Evolutionary conservation across 768 basidiomycete genomes (phyloP).

Genomic region (Lanmaoa rubissima): DNA sequence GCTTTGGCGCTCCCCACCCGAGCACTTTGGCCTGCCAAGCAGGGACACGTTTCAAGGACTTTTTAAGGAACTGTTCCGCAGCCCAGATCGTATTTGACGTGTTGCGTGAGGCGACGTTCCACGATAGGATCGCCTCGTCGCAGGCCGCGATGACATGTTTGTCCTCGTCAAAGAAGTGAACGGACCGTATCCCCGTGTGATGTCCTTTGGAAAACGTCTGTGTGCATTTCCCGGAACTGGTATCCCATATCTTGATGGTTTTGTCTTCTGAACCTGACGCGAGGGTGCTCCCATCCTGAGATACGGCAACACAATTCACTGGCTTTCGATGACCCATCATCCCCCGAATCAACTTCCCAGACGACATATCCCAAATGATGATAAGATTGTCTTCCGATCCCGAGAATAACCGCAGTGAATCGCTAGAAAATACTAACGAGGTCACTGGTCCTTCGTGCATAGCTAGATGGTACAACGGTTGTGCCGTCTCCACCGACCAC

Average conservation of each 20-base stretch:
- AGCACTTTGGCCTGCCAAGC: conserved; percentile 4
- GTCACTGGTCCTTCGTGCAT: conserved; percentile 20
- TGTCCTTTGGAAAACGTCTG: conserved; percentile 17
- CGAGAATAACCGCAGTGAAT: conserved; percentile 20
- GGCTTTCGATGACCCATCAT: conserved; percentile 22
- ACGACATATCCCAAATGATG: conserved; percentile 24
- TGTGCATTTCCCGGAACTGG: conserved; percentile 12
- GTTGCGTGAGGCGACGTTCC: conserved; percentile 7
- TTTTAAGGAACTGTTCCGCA: not conserved
- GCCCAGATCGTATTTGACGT: not conserved
- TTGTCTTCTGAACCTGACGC: conserved; percentile 28
- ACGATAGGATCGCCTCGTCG: conserved; percentile 5
- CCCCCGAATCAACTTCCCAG: conserved; percentile 12
- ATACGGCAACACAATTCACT: conserved; percentile 20
- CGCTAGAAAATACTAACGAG: conserved; percentile 21
- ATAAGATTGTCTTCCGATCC: conserved; percentile 24
- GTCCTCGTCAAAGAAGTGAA: conserved; percentile 15
- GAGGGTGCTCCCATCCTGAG: conserved; percentile 12
- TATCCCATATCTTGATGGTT: conserved; percentile 26
- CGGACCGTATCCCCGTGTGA: conserved; percentile 8
- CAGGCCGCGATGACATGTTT: conserved; percentile 6
- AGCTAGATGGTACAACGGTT: conserved; percentile 9
- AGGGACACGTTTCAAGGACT: not conserved
- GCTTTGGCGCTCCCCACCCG: conserved; percentile 3
- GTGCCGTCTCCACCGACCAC: conserved; percentile 22